These are phyloP conservation scores for Cymbidium sinense DNA, from an alignment of 106 monocot species.

Conservation along the genomic window DNA sequence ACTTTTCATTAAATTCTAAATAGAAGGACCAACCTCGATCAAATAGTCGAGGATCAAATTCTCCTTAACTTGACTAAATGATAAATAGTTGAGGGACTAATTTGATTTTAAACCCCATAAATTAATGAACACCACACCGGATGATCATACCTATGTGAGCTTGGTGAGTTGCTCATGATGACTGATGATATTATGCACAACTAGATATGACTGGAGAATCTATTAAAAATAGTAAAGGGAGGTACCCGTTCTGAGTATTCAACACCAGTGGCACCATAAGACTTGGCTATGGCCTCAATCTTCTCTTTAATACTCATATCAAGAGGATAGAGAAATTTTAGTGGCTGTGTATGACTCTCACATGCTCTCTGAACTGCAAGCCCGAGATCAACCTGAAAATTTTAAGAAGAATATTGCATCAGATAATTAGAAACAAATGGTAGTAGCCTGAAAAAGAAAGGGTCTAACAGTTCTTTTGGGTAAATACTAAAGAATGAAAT, in stretches of 20 bases:
- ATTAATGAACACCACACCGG: too few species aligned
- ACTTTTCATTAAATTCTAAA: too few species aligned
- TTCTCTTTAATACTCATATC: constrained; percentile 83
- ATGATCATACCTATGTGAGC: too few species aligned
- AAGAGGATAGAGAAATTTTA: constrained; percentile 85
- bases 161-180: not conserved
- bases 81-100: too few species aligned
- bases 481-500: too few species aligned
- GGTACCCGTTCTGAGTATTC: constrained; percentile 94
- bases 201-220: not conserved
- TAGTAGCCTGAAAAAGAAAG: too few species aligned
- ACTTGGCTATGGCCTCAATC: constrained; percentile 90
- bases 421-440: not conserved
- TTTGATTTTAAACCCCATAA: too few species aligned
- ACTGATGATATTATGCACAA: not conserved
- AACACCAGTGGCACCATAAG: constrained; percentile 85
- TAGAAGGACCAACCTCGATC: too few species aligned
- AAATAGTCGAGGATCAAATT: too few species aligned
- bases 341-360: constrained; percentile 47
- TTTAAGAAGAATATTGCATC: not conserved
- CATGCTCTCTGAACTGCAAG: constrained; percentile 91
- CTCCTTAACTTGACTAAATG: too few species aligned
- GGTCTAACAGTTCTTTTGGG: too few species aligned
- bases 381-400: constrained; percentile 87
- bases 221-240: constrained; percentile 8